phyloP scores from a whole-genome alignment of 2,329 filamentous ascomycete genomes.

The Dothiorella sarmentorum region DNA sequence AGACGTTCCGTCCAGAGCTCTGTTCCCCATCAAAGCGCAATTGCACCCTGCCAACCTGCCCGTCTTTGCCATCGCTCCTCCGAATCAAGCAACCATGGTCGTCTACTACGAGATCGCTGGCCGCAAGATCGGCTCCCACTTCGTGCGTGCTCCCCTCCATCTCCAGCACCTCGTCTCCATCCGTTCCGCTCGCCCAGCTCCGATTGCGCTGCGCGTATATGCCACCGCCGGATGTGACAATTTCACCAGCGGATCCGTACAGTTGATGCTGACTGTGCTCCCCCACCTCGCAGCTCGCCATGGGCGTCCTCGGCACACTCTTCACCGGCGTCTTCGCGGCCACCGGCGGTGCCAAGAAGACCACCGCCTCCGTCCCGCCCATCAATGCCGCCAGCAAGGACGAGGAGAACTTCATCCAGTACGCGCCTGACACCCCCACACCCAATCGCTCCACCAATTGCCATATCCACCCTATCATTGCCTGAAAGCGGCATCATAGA shows the following conservation, averaged over 20 bases:
- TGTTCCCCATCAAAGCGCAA: slow-evolving; percentile 15
- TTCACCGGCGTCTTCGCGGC: slow-evolving; percentile 35
- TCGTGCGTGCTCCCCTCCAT: slow-evolving; percentile 40
- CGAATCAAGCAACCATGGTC: slow-evolving; percentile 45
- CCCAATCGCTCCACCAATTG: too few relatives aligned
- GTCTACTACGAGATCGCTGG: slow-evolving; percentile 50
- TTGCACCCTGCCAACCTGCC: slow-evolving; percentile 11
- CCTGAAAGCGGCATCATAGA: too few relatives aligned
- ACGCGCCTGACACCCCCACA: slow-evolving; percentile 32
- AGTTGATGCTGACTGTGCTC: slow-evolving; percentile 18
- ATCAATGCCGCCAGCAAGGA: slow-evolving; percentile 65
- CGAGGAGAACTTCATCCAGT: slow-evolving; percentile 68
- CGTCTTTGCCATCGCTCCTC: slow-evolving; percentile 24
- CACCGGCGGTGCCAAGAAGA: slow-evolving; percentile 40
- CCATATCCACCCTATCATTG: too few relatives aligned
- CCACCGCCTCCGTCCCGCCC: slow-evolving; percentile 45
- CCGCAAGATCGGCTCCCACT: slow-evolving; percentile 53
- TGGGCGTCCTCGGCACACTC: slow-evolving; percentile 46
- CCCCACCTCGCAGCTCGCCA: slow-evolving; percentile 52
- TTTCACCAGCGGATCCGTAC: too few relatives aligned
- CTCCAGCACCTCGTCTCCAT: neutral
- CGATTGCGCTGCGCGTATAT: neutral
- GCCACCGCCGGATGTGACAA: too few relatives aligned
- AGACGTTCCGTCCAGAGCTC: slow-evolving; percentile 10
- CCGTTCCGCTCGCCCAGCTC: slow-evolving; percentile 9